Evolutionary conservation across 495 filamentous ascomycete species (phyloP).

Genomic region (Talaromyces thailandensis): DNA sequence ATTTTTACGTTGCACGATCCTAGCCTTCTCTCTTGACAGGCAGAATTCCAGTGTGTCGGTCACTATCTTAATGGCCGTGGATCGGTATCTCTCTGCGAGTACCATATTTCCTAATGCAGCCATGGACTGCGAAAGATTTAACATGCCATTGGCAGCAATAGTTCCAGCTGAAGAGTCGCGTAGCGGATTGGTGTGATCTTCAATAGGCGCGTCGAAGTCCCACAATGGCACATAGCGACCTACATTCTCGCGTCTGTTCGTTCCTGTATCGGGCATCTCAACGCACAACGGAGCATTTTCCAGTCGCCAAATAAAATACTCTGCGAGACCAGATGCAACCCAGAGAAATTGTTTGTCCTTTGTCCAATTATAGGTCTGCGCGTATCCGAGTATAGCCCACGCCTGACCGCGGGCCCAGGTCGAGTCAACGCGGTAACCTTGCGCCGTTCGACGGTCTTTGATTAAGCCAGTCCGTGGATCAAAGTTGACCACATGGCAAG

Average conservation of each 20-base stretch:
- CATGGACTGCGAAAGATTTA: conserved; percentile 17
- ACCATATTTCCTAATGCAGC: conserved; percentile 13
- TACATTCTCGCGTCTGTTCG: conserved; percentile 6
- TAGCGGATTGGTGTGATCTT: conserved; percentile 10
- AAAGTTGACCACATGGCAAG: conserved; percentile 28
- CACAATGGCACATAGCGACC: conserved; percentile 21
- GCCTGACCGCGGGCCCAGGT: conserved; percentile 35
- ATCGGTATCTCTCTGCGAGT: conserved; percentile 15
- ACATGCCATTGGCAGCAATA: conserved; percentile 31
- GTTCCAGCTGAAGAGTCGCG: conserved; percentile 29
- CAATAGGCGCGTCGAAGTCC: conserved; percentile 33
- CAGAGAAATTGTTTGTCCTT: conserved; percentile 24
- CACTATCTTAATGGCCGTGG: conserved; percentile 12
- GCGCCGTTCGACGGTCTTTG: conserved; percentile 24
- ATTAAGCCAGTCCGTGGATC: conserved; percentile 25
- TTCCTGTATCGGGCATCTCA: conserved; percentile 7
- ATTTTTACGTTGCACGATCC: neutral
- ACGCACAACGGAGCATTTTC: no score
- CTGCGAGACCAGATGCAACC: conserved; percentile 22
- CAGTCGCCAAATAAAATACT: conserved; percentile 21
- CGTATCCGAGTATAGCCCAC: conserved; percentile 35
- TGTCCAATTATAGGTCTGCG: conserved; percentile 34
- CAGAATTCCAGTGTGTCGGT: conserved; percentile 14
- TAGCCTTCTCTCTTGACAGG: neutral
- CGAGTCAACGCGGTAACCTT: conserved; percentile 27